Conservation (phyloP, 2,329 filamentous ascomycete genomes). For the Lecanicillium sp. region DNA sequence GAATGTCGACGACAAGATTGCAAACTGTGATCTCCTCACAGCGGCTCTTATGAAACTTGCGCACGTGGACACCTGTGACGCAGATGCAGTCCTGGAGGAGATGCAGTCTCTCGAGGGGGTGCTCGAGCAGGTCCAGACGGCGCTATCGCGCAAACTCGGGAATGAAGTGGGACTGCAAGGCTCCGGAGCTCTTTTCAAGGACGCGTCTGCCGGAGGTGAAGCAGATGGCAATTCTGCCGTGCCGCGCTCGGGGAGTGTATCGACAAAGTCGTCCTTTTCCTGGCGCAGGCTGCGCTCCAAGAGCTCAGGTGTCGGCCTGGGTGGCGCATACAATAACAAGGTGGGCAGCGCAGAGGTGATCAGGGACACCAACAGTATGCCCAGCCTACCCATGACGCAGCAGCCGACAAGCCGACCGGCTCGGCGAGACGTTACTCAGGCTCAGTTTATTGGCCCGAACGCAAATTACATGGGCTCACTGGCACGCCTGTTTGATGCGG, state of each 20-base stretch:
- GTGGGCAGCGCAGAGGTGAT: conserved; percentile 14
- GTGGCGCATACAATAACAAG: conserved; percentile 36
- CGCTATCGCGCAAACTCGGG: conserved; percentile 77
- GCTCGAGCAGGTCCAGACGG: conserved; percentile 75
- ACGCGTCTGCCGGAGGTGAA: conserved; percentile 44
- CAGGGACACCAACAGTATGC: conserved; percentile 37
- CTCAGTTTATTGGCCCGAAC: conserved; percentile 75
- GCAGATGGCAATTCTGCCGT: conserved; percentile 31
- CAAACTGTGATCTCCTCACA: conserved; percentile 84
- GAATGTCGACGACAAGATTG: conserved; percentile 85
- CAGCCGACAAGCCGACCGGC: conserved; percentile 58
- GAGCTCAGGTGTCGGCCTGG: conserved; percentile 62
- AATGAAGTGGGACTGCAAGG: conserved; percentile 83
- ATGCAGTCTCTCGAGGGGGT: conserved; percentile 84
- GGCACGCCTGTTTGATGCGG: conserved; percentile 86
- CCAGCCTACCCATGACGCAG: conserved; percentile 70
- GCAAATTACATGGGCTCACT: conserved; percentile 86
- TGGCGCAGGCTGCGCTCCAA: conserved; percentile 90
- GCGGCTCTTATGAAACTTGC: conserved; percentile 79
- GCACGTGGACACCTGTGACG: conserved; percentile 80
- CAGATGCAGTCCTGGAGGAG: conserved; percentile 86
- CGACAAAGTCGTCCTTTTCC: conserved; percentile 68
- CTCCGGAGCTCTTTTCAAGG: conserved; percentile 66
- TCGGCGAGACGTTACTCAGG: conserved; percentile 61
- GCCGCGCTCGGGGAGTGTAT: conserved; percentile 51